Evolutionary conservation across 163 green algal species (phyloP).

Genomic region (Volvox carteri): DNA sequence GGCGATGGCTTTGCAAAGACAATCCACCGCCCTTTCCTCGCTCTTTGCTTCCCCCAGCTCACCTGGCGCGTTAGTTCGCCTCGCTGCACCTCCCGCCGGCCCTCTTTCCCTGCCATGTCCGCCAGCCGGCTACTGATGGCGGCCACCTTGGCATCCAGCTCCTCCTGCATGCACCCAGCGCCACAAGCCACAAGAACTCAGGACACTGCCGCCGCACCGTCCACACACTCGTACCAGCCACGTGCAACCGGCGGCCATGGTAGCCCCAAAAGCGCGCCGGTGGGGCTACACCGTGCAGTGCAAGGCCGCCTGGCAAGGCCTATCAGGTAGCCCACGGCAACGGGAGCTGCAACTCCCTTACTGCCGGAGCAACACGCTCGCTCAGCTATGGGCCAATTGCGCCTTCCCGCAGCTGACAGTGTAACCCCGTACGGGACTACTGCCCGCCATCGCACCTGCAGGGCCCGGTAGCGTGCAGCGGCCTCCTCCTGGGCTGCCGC

Average conservation of each 20-base stretch:
- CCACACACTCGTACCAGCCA: not conserved
- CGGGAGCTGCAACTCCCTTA: not conserved
- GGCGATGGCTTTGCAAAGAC: too few relatives aligned
- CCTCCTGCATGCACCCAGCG: conserved; percentile 9
- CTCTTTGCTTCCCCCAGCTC: too few relatives aligned
- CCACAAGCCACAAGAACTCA: too few relatives aligned
- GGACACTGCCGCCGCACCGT: too few relatives aligned
- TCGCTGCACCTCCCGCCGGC: conserved; percentile 38
- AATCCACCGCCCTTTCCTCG: too few relatives aligned
- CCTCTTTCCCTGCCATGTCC: conserved; percentile 55
- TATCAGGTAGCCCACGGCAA: too few relatives aligned
- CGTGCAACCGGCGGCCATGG: too few relatives aligned
- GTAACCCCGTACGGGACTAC: not conserved
- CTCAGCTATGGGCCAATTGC: not conserved
- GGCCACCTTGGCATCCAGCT: conserved; percentile 43
- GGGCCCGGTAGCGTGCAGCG: conserved; percentile 16
- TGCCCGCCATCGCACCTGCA: not conserved
- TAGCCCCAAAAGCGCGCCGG: too few relatives aligned
- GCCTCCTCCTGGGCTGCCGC: conserved; percentile 50
- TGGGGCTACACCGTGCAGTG: too few relatives aligned
- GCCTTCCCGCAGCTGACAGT: not conserved
- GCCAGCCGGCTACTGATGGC: conserved; percentile 45
- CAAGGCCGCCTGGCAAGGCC: too few relatives aligned
- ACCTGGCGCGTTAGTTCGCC: conserved; percentile 44
- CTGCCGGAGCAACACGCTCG: not conserved